Conservation (phyloP, 768 basidiomycete species). For the Xerocomus potaroensis region DNA sequence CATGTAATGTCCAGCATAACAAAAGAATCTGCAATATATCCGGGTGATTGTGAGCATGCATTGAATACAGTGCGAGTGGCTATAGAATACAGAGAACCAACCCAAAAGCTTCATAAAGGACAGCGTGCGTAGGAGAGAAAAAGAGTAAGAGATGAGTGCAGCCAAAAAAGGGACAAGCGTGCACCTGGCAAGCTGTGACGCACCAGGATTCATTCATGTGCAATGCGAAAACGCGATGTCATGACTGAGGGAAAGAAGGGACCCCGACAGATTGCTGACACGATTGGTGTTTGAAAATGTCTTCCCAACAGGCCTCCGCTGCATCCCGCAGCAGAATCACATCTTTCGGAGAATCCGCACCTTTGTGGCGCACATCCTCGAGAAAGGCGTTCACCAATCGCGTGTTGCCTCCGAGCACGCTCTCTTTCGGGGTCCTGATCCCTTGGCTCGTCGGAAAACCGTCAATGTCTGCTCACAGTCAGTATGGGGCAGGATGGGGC, state of each 20-base stretch:
- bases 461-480: not conserved
- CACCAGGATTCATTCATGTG: no score
- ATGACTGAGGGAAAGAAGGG: no score
- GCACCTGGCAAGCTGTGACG: not conserved
- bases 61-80: not conserved
- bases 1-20: no score
- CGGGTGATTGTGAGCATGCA: not conserved
- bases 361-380: conserved; percentile 15
- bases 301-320: conserved; percentile 13
- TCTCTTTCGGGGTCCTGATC: conserved; percentile 29
- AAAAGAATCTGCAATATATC: not conserved
- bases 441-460: conserved; percentile 29
- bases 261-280: no score
- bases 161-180: not conserved
- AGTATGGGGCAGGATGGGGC: not conserved
- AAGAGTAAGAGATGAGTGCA: not conserved
- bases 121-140: not conserved
- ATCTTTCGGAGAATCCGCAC: conserved; percentile 11
- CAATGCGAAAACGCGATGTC: not conserved
- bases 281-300: no score
- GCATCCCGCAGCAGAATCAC: conserved; percentile 25
- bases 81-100: not conserved
- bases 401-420: conserved; percentile 16
- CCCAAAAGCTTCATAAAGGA: not conserved
- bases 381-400: conserved; percentile 16